phyloP scores from a whole-genome alignment of 2,329 filamentous ascomycete species.

The Gaeumannomyces sp. region DNA sequence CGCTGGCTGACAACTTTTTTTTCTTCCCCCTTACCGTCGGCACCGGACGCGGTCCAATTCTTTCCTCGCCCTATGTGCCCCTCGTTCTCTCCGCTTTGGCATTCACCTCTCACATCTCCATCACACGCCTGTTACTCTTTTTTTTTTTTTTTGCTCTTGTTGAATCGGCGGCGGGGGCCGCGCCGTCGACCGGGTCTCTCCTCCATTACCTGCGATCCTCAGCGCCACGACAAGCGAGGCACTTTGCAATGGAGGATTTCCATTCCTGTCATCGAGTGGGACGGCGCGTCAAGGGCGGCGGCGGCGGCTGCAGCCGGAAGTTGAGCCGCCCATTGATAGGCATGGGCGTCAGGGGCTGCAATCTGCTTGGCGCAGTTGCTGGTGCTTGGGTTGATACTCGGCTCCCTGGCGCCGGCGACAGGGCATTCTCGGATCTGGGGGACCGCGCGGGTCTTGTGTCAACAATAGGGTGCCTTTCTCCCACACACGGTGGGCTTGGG shows the following conservation, averaged over 20 bases:
- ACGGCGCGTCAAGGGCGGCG: not conserved
- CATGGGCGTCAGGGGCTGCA: not conserved
- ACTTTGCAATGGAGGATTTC: no score
- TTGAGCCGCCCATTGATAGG: not conserved
- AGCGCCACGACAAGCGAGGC: not conserved
- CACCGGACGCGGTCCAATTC: no score
- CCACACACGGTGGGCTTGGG: not conserved
- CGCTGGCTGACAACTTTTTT: no score
- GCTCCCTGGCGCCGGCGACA: not conserved
- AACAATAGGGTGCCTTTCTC: not conserved
- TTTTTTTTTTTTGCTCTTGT: no score
- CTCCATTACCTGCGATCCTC: not conserved
- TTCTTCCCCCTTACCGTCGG: no score
- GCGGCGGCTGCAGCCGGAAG: conserved; percentile 2
- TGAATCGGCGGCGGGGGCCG: no score
- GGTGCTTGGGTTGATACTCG: not conserved
- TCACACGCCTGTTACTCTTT: no score
- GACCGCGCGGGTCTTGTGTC: not conserved
- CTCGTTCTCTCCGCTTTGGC: no score
- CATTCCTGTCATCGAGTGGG: not conserved
- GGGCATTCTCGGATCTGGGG: not conserved
- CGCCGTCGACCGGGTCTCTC: no score
- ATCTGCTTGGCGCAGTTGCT: not conserved
- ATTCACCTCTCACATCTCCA: no score
- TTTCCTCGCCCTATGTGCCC: no score